Evolutionary conservation across 1,139 yeast species (phyloP).

Genomic region (Yamadazyma triangularis): DNA sequence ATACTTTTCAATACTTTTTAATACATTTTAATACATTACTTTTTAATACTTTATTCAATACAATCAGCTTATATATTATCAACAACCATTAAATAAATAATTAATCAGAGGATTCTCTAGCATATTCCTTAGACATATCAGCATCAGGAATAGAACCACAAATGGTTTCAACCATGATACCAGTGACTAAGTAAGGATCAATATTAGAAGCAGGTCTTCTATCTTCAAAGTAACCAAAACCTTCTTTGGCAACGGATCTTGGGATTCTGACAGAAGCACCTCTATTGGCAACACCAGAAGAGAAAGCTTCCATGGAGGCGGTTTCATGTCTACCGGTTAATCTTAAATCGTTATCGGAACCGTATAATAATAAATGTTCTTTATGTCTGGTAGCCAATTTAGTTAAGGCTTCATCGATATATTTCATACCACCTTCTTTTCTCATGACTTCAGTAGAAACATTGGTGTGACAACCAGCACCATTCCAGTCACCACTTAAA

Average conservation of each 20-base stretch:
- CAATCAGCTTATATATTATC: background rate
- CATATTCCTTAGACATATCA: constrained; percentile 86
- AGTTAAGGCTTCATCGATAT: constrained; percentile 86
- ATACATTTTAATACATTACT: no score
- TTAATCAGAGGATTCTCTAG: constrained; percentile 56
- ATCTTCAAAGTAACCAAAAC: constrained; percentile 97
- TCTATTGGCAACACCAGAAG: constrained; percentile 99
- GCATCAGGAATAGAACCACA: constrained; percentile 95
- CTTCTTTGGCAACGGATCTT: constrained; percentile 97
- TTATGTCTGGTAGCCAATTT: constrained; percentile 93
- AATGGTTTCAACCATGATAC: constrained; percentile 95
- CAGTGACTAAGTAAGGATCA: constrained; percentile 97
- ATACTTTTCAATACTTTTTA: no score
- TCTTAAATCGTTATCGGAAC: constrained; percentile 91
- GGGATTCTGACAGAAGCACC: constrained; percentile 99
- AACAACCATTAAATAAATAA: background rate
- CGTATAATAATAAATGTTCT: constrained; percentile 94
- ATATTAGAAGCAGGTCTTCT: constrained; percentile 99
- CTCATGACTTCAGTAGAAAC: constrained; percentile 93
- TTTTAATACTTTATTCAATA: no score
- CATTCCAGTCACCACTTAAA: constrained; percentile 98
- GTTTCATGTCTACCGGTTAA: constrained; percentile 98
- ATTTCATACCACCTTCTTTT: constrained; percentile 91
- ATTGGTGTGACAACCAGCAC: constrained; percentile 99
- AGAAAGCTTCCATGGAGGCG: constrained; percentile 85